Conservation (phyloP, 352 stramenopile species). For the Elongisporangium prolatum region DNA sequence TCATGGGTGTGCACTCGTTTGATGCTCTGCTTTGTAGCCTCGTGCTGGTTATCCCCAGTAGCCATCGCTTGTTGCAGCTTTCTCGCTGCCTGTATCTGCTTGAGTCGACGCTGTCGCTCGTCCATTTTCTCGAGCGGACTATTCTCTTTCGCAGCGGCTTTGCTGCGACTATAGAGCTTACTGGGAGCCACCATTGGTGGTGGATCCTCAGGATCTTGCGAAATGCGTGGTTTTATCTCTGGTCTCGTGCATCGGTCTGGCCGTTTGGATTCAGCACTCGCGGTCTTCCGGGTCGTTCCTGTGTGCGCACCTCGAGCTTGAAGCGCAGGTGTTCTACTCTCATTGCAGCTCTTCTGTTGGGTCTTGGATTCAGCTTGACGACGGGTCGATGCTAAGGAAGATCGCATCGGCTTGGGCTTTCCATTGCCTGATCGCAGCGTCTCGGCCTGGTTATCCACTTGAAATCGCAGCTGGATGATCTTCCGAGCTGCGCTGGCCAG, state of each 20-base stretch:
- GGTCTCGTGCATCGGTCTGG: background rate
- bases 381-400: background rate
- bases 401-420: background rate
- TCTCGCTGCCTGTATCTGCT: slow-evolving; percentile 16
- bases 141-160: background rate
- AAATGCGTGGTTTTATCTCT: background rate
- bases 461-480: slow-evolving; percentile 40
- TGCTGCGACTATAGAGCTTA: background rate
- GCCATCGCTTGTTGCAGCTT: slow-evolving; percentile 7
- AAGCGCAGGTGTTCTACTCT: background rate
- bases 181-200: background rate
- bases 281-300: background rate
- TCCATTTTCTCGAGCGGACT: slow-evolving; percentile 28
- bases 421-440: slow-evolving; percentile 14
- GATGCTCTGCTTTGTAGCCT: slow-evolving; percentile 11
- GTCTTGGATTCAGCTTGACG: background rate
- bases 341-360: background rate
- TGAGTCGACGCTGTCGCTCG: slow-evolving; percentile 21
- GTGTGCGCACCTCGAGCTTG: background rate
- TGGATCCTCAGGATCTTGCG: background rate
- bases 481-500: slow-evolving; percentile 25
- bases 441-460: slow-evolving; percentile 37
- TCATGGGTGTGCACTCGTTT: slow-evolving; percentile 18
- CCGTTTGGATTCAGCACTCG: background rate
- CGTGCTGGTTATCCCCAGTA: background rate